Base-by-base conservation (phyloP, 495 filamentous ascomycete genomes). In the Penicillium turbatum region DNA sequence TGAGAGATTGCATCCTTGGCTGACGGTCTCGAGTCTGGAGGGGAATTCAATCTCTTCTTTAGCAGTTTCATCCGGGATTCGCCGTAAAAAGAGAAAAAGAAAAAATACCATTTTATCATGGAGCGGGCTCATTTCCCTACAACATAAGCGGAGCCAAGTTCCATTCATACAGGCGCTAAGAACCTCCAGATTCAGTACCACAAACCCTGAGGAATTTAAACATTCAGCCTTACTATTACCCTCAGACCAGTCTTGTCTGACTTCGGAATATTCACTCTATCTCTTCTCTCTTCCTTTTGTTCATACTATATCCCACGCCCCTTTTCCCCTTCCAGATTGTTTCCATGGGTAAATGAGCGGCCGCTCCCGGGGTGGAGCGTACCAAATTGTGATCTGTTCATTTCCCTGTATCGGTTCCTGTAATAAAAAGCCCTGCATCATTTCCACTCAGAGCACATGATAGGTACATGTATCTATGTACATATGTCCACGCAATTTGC, bases 361-460 rank as follows among this genome's bases (percentile, higher is more conserved):
- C 26, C 46, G 15, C 40, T 59, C 56, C 56, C 56, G 21, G 56
- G 16, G 51, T 58, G 50, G 56, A 51, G 29, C 29, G 15, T 32
- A 37, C 24, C 34, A n/a, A 13, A 29, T 38, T n/a, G 11, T 30
- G 16, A 49, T 12, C 17, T 30, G 48, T 35, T 17, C 6, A 16
- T n/a, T 2, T 31, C 32, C 12, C 16, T 24, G 48, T 21, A 29
- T 31, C 13, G 31, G n/a, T 48, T 26, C 37, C 43, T 40, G 53
- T 35, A 27, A 26, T n/a, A 19, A 10, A 29, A 44, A 15, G 21
- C 21, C 21, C 21, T 24, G 21, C 21, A 24, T 24, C 21, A 24
- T 24, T 24, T 24, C 21, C 21, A 24, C 21, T 24, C 21, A 4
- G 21, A 24, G 21, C 21, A 24, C 21, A 24, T 24, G 21, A 24